phyloP scores from a whole-genome alignment of 23 red algal genomes.

The Gracilariopsis chorda region DNA sequence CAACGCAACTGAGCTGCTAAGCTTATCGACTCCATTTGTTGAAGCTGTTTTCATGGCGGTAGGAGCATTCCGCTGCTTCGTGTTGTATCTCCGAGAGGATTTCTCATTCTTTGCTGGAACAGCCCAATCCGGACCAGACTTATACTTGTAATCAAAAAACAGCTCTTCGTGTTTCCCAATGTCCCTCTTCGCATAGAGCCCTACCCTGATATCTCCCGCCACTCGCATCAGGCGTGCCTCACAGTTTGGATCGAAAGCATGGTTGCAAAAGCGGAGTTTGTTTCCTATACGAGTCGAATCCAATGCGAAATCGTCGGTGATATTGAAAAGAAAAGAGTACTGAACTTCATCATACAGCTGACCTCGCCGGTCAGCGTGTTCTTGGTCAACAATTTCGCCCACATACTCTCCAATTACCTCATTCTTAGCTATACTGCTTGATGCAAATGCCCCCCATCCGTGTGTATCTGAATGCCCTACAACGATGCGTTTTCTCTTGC shows the following conservation, averaged over 20 bases:
- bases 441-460: constrained; percentile 81
- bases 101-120: constrained; percentile 3
- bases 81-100: background rate
- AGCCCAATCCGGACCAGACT: constrained; percentile 53
- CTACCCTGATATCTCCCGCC: constrained; percentile 77
- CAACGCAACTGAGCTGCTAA: background rate
- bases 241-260: constrained; percentile 71
- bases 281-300: constrained; percentile 80
- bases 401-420: constrained; percentile 88
- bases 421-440: constrained; percentile 26
- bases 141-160: constrained; percentile 91
- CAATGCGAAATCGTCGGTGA: constrained; percentile 61
- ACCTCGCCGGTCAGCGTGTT: constrained; percentile 79
- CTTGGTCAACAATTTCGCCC: constrained; percentile 76
- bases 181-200: constrained; percentile 70
- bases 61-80: background rate
- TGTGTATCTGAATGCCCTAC: constrained; percentile 61
- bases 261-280: constrained; percentile 81
- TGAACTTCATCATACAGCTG: constrained; percentile 71
- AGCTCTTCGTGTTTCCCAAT: constrained; percentile 89
- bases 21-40: background rate
- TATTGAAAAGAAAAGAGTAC: constrained; percentile 82
- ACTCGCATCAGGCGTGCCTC: constrained; percentile 62
- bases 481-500: constrained; percentile 30
- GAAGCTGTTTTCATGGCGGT: background rate